Conservation (phyloP, 306 rosid species). For the Mimosa pudica region DNA sequence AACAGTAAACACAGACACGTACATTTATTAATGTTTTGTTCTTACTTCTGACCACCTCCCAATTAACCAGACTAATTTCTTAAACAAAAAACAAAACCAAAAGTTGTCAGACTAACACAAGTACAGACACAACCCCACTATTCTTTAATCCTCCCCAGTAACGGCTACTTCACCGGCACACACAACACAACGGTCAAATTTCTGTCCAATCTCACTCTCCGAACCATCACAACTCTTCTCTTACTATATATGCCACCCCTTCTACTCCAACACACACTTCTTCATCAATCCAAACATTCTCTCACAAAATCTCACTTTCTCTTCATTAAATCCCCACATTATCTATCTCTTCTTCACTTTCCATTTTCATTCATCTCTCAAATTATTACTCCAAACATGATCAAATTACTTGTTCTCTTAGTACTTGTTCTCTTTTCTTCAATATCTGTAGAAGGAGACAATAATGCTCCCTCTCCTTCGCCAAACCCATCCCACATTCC, state of each 20-base stretch:
- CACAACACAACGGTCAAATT: conserved; percentile 64
- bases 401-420: conserved; percentile 33
- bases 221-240: conserved; percentile 1
- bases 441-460: conserved; percentile 39
- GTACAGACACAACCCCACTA: not conserved
- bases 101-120: not conserved
- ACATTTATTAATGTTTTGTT: not conserved
- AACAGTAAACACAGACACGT: not conserved
- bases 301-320: not conserved
- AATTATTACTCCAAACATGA: conserved; percentile 34
- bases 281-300: not conserved
- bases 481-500: conserved; percentile 46
- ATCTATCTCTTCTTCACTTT: not conserved
- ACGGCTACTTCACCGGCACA: conserved; percentile 66
- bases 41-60: not conserved
- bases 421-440: conserved; percentile 34
- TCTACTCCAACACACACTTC: not conserved
- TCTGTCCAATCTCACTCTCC: not conserved
- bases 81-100: not conserved
- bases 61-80: not conserved
- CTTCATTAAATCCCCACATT: not conserved
- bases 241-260: conserved; percentile 32
- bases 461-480: conserved; percentile 72
- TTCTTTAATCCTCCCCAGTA: conserved; percentile 29
- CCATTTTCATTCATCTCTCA: not conserved